Evolutionary conservation across 2,329 filamentous ascomycete species (phyloP), one percentile per base, ranked within the genome.

Genomic region (Ilyonectria robusta): DNA sequence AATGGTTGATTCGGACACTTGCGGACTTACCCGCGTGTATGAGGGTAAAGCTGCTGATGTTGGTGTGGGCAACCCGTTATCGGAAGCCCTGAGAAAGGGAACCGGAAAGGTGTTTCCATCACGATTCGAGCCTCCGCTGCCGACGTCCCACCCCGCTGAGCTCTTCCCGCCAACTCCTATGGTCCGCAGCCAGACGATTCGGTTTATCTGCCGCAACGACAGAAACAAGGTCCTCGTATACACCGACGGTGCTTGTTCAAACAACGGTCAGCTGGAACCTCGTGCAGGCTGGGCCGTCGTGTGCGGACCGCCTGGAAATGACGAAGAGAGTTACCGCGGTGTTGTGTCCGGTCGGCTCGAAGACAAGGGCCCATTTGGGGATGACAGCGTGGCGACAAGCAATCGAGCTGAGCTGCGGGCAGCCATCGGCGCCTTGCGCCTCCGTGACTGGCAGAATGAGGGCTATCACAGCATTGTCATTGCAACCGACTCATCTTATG

Each of bases 221-320:
- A 40, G 13, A 17, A 33, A 37, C 19, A 19, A 42, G 9, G 17
- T 80, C n/a, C 79, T 87, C 21, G 77, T 85, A 44, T 84, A 80
- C 67, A 81, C 81, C 0, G 83, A 85, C 65, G 84, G 85, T 3
- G 79, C 83, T 0, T 87, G 85, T 64, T 60, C 80, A 1, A 71
- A 81, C 35, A 85, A 86, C 62, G 84, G 83, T 15, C 65, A 77
- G 44, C 21, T 35, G 2, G 73, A 81, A 23, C 72, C 82, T 0
- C 71, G 65, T 62, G 84, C 79, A 3, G 83, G 82, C 46, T 86
- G 83, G 78, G 79, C 78, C 0, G 78, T 84, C 50, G 73, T 80
- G 19, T 67, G 75, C 55, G 67, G 75, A 42, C 59, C 33, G 6
- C 5, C 10, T 6, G 11, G 31, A 31, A 5, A 0, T 44, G 17